Evolutionary conservation across 192 early-diverging fungal species (phyloP).

Genomic region (Tieghemiomyces parasiticus): DNA sequence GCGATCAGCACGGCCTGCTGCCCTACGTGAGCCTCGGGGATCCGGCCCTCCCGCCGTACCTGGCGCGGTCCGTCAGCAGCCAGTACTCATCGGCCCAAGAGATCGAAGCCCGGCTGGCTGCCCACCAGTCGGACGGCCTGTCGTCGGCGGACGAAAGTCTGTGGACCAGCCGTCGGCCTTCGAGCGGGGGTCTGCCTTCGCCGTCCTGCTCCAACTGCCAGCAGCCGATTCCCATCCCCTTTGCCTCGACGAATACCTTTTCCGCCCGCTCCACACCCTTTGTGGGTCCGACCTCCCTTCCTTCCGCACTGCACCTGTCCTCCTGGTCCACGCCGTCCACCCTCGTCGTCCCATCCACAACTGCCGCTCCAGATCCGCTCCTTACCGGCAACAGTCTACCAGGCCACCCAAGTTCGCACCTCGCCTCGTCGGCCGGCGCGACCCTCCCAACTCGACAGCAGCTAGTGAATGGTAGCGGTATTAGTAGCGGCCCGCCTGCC

Average conservation of each 20-base stretch:
- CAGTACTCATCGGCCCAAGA: not conserved
- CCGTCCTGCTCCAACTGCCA: not conserved
- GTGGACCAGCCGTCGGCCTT: not conserved
- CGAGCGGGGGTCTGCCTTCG: not conserved
- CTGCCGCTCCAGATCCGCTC: not conserved
- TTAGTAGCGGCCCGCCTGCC: not conserved
- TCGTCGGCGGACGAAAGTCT: not conserved
- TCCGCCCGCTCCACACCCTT: not conserved
- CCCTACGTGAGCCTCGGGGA: not conserved
- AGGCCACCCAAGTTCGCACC: not conserved
- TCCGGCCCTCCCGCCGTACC: not conserved
- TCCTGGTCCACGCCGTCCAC: not conserved
- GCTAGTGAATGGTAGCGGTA: not conserved
- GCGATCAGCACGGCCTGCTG: not conserved
- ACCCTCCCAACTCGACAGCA: not conserved
- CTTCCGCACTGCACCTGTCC: not conserved
- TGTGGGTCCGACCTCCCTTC: not conserved
- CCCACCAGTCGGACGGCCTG: not conserved
- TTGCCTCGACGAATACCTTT: not conserved
- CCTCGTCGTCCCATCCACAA: not conserved
- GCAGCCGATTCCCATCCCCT: not conserved
- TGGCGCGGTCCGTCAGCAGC: not conserved
- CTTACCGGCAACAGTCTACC: too few relatives aligned
- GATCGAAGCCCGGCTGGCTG: not conserved
- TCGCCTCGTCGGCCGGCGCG: not conserved